A percentile compares a stretch with the other conserved stretches of the same genome.
Evolutionary conservation across 805 yeast genomes (phyloP).

Genomic region (Cyberlindnera americana): DNA sequence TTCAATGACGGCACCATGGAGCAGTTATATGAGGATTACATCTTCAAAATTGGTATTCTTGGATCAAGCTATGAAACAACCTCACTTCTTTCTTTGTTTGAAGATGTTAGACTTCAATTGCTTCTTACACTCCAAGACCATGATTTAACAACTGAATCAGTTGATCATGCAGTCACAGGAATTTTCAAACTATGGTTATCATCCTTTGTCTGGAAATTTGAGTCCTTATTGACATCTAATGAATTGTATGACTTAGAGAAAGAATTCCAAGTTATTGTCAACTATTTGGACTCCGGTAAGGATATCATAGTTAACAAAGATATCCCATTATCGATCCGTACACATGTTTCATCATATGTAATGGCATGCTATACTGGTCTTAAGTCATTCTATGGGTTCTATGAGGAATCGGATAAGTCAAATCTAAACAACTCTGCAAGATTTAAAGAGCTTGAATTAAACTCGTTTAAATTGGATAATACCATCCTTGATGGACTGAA

Average conservation of each 20-base stretch:
- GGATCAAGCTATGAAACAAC: conserved; percentile 15
- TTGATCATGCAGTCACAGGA: conserved; percentile 1
- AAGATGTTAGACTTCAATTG: conserved; percentile 10
- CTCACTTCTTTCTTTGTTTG: conserved; percentile 10
- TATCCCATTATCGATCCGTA: conserved; percentile 17
- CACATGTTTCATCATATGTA: conserved; percentile 22
- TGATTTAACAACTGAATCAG: neutral
- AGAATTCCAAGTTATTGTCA: conserved; percentile 18
- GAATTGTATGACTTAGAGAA: conserved; percentile 20
- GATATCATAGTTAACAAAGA: conserved; percentile 10
- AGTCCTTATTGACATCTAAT: conserved; percentile 13
- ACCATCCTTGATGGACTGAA: conserved; percentile 33
- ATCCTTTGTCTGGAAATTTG: conserved; percentile 19
- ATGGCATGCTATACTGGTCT: conserved; percentile 25
- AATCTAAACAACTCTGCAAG: conserved; percentile 21
- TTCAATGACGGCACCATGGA: conserved; percentile 8
- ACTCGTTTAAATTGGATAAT: conserved; percentile 27
- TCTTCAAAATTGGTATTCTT: conserved; percentile 18
- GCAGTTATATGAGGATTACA: conserved; percentile 19
- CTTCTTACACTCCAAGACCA: conserved; percentile 8
- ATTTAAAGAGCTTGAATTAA: conserved; percentile 22
- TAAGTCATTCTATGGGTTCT: conserved; percentile 31
- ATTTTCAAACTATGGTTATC: conserved; percentile 19
- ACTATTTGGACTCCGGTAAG: conserved; percentile 11
- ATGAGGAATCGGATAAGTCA: conserved; percentile 33